A percentile compares a stretch with the other conserved stretches of the same genome.
These are phyloP conservation scores for Auriscalpium vulgare DNA, from an alignment of 768 basidiomycete genomes.

Conservation along the genomic window DNA sequence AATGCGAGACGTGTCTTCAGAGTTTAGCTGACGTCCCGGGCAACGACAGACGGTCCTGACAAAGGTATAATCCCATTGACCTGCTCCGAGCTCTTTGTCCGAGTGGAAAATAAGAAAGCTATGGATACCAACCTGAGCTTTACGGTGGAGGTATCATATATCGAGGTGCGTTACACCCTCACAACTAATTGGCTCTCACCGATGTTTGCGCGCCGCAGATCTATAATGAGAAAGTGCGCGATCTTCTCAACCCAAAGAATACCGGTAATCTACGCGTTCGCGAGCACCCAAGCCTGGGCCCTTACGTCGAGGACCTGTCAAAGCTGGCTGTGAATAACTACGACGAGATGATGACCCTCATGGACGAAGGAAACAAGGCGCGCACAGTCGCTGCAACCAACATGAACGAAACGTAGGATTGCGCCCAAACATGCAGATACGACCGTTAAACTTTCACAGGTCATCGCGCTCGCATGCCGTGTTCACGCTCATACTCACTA, in stretches of 20 bases:
- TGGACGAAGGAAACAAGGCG: slow-evolving; percentile 99
- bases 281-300: slow-evolving; percentile 92
- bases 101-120: slow-evolving; percentile 59
- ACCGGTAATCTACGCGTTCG: slow-evolving; percentile 92
- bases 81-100: slow-evolving; percentile 85
- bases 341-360: slow-evolving; percentile 96
- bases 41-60: slow-evolving; percentile 70
- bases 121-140: slow-evolving; percentile 66
- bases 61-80: slow-evolving; percentile 98
- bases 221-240: slow-evolving; percentile 97
- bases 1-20: slow-evolving; percentile 2
- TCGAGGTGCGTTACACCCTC: slow-evolving; percentile 51
- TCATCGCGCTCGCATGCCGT: slow-evolving; percentile 98
- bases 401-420: slow-evolving; percentile 90
- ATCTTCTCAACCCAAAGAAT: slow-evolving; percentile 96
- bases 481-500: slow-evolving; percentile 90
- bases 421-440: background rate
- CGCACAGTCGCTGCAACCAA: slow-evolving; percentile 97
- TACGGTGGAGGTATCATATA: slow-evolving; percentile 97
- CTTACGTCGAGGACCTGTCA: slow-evolving; percentile 98
- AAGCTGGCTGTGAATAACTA: slow-evolving; percentile 88
- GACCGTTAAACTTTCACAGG: slow-evolving; percentile 27
- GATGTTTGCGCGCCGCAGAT: slow-evolving; percentile 40
- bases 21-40: background rate
- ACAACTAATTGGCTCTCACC: background rate